Percentiles rank a stretch among this genome's conserved stretches.
phyloP scores from a whole-genome alignment of 2,329 filamentous ascomycete species.

The Colletotrichum godetiae region DNA sequence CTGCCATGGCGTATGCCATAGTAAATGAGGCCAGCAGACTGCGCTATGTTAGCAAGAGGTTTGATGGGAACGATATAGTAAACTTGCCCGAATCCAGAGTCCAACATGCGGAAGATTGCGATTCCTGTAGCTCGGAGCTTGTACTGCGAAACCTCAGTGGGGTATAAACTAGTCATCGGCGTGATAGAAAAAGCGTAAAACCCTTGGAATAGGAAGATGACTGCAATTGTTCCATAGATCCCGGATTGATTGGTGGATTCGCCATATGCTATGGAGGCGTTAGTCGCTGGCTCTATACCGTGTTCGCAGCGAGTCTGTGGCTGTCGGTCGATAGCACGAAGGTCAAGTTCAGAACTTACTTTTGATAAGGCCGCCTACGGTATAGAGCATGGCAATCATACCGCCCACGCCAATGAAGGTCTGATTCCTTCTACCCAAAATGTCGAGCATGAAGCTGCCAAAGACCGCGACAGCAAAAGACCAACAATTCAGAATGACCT shows the following conservation, averaged over 20 bases:
- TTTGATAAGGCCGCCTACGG: conserved; percentile 42
- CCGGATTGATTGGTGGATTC: conserved; percentile 40
- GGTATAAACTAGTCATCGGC: conserved; percentile 47
- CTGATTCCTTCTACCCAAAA: conserved; percentile 45
- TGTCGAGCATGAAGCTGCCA: conserved; percentile 47
- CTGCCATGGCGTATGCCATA: conserved; percentile 44
- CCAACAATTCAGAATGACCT: conserved; percentile 50
- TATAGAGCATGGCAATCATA: conserved; percentile 39
- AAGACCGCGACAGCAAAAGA: conserved; percentile 46
- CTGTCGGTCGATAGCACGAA: no score
- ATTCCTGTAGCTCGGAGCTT: conserved; percentile 46
- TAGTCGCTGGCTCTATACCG: conserved; percentile 42
- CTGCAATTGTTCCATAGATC: conserved; percentile 52
- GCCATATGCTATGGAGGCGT: conserved; percentile 43
- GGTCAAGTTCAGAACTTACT: conserved; percentile 17
- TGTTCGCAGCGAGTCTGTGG: neutral
- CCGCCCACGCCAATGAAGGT: conserved; percentile 41
- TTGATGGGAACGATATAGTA: neutral
- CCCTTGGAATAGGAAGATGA: conserved; percentile 48
- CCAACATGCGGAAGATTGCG: conserved; percentile 44
- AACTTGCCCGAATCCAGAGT: conserved; percentile 43
- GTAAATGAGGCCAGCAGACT: conserved; percentile 42
- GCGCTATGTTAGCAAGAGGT: neutral
- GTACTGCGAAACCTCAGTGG: conserved; percentile 46
- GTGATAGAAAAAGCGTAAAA: conserved; percentile 48